A percentile compares a stretch with the other conserved stretches of the same genome.
Evolutionary conservation across 2,329 filamentous ascomycete species (phyloP).

Genomic region (Fusarium decemcellulare): DNA sequence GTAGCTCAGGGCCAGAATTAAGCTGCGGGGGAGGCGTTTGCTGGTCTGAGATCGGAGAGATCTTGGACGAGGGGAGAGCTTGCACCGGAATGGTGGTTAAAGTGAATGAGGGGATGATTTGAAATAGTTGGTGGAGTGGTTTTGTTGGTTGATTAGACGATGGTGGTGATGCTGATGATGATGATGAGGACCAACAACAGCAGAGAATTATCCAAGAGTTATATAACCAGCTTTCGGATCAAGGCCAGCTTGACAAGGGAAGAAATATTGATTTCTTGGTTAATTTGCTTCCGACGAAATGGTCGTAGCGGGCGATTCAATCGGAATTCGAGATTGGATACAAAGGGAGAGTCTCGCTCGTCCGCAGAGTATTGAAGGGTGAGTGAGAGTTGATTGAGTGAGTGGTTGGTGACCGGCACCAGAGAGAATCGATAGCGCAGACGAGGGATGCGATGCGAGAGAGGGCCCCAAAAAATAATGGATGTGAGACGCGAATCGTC

Average conservation of each 20-base stretch:
- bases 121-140: constrained; percentile 18
- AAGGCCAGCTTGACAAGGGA: constrained; percentile 47
- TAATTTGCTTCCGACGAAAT: constrained; percentile 15
- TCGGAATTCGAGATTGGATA: constrained; percentile 44
- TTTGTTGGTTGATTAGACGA: constrained; percentile 13
- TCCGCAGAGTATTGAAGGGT: constrained; percentile 39
- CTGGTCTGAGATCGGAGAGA: background rate
- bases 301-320: constrained; percentile 23
- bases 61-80: background rate
- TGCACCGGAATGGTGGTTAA: constrained; percentile 38
- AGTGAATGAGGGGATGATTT: constrained; percentile 23
- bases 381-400: constrained; percentile 7
- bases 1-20: constrained; percentile 2
- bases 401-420: constrained; percentile 39
- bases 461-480: background rate
- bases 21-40: constrained; percentile 31
- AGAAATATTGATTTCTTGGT: constrained; percentile 38
- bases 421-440: constrained; percentile 18
- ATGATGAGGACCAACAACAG: constrained; percentile 12
- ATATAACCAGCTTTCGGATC: constrained; percentile 35
- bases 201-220: constrained; percentile 24
- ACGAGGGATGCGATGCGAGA: constrained; percentile 17
- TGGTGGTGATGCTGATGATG: constrained; percentile 8
- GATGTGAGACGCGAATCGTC: constrained; percentile 32
- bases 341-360: constrained; percentile 44